Percentiles rank a stretch among this genome's conserved stretches.
Evolutionary conservation across 495 filamentous ascomycete species (phyloP).

Genomic region (Hypoxylon fuscum): DNA sequence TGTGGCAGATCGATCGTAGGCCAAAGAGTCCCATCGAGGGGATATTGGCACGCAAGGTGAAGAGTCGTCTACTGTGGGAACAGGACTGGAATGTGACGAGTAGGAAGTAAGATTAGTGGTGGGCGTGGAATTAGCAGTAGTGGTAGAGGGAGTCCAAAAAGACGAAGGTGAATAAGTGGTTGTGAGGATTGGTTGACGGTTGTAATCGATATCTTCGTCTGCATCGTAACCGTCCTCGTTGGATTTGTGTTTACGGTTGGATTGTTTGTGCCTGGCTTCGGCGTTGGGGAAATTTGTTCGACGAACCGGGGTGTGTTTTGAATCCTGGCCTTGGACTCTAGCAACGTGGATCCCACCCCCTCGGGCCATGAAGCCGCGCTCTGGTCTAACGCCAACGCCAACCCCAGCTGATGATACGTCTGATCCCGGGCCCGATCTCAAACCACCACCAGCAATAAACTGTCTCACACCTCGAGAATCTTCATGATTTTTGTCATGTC

Average conservation of each 20-base stretch:
- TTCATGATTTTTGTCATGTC: constrained; percentile 9
- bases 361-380: constrained; percentile 34
- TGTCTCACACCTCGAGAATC: constrained; percentile 23
- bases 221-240: constrained; percentile 30
- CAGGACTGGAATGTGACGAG: constrained; percentile 35
- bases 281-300: constrained; percentile 38
- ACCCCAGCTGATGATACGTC: constrained; percentile 25
- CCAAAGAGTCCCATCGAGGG: constrained; percentile 56
- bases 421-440: constrained; percentile 33
- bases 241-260: constrained; percentile 2
- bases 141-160: constrained; percentile 38
- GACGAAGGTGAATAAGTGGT: too few species aligned
- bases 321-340: constrained; percentile 22
- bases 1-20: constrained; percentile 26
- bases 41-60: constrained; percentile 45
- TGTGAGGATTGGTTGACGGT: constrained; percentile 24
- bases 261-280: constrained; percentile 26
- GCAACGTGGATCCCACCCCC: constrained; percentile 34
- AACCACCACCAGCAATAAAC: too few species aligned
- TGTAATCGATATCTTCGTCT: constrained; percentile 36
- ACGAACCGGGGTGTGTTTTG: constrained; percentile 39
- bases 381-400: constrained; percentile 22
- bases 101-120: constrained; percentile 30
- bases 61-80: constrained; percentile 23
- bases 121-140: constrained; percentile 26